Percentiles rank a stretch among this genome's conserved stretches.
phyloP scores from a whole-genome alignment of 495 filamentous ascomycete species.

The Elasticomyces elasticus region DNA sequence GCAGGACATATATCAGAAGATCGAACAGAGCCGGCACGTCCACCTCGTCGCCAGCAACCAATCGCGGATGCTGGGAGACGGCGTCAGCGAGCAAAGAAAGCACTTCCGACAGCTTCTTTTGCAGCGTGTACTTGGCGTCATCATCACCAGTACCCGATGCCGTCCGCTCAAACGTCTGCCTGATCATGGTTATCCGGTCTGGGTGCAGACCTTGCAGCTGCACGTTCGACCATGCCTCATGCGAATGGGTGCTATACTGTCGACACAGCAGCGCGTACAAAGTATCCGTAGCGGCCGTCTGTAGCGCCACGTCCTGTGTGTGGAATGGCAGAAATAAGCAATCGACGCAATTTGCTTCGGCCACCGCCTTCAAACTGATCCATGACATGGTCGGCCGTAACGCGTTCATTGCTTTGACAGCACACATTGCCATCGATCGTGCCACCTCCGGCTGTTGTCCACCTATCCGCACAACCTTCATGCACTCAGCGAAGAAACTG shows the following conservation, averaged over 20 bases:
- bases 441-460: neutral
- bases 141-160: conserved; percentile 45
- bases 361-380: conserved; percentile 73
- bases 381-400: conserved; percentile 69
- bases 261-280: conserved; percentile 11
- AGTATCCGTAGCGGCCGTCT: conserved; percentile 16
- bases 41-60: conserved; percentile 46
- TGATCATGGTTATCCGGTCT: conserved; percentile 9
- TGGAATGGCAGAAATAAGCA: conserved; percentile 54
- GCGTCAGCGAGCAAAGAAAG: conserved; percentile 75
- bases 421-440: conserved; percentile 2
- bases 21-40: conserved; percentile 70
- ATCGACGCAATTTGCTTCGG: conserved; percentile 56
- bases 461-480: conserved; percentile 36
- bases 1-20: conserved; percentile 66
- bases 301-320: conserved; percentile 12
- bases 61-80: conserved; percentile 59
- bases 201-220: conserved; percentile 7
- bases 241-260: conserved; percentile 6
- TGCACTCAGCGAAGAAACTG: conserved; percentile 60
- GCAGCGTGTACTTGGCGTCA: conserved; percentile 80
- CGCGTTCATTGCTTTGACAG: conserved; percentile 60
- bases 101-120: conserved; percentile 91
- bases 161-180: conserved; percentile 20
- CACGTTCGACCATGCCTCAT: conserved; percentile 9